Evolutionary conservation across 768 basidiomycete genomes (phyloP), one percentile per base, ranked within the genome.

Genomic region (Collybia sordida): DNA sequence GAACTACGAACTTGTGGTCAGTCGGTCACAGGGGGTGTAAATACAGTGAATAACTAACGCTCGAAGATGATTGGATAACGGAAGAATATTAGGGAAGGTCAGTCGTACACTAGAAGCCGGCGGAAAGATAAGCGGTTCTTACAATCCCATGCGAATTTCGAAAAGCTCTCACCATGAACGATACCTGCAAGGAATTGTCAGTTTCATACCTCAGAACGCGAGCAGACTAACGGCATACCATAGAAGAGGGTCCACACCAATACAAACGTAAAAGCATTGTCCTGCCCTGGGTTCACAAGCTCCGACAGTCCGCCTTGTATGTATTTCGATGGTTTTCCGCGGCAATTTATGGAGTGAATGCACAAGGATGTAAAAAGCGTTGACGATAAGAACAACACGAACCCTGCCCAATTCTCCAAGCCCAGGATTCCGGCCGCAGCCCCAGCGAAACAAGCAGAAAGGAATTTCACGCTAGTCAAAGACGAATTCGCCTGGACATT

Each of bases 211-310:
- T 12, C 48, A 21, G 23, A 27, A 31, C 37, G 40, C 36, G 50
- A 27, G 54, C 23, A 42, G 35, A 23, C 23, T 46, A 36, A 25
- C 19, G 12, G 70, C 88, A 51, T 59, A 92, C 90, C 94, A 65
- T 90, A 96, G 65, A 94, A 90, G 48, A 96, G 72, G 28, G 94
- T 98, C 94, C 94, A 98, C 18, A 89, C 86, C 23, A 97, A 80
- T 50, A 98, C 80, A 60, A 95, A 98, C 3, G 92, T 91, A 60
- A 93, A 91, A 15, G 86, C 72, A 56, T 93, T 94, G 67, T 97
- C 94, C 68, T 93, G 90, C 8, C 92, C 92, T 0, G 94, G 87
- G 53, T 87, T 92, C 41, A 86, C 70, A 31, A 96, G 69, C 47
- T 88, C 88, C 66, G 75, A 69, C 52, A 81, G 61, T 2, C 88